A percentile compares a stretch with the other conserved stretches of the same genome.
These are phyloP conservation scores for Psilocybe sp. DNA, from an alignment of 768 basidiomycete genomes.

Conservation along the genomic window DNA sequence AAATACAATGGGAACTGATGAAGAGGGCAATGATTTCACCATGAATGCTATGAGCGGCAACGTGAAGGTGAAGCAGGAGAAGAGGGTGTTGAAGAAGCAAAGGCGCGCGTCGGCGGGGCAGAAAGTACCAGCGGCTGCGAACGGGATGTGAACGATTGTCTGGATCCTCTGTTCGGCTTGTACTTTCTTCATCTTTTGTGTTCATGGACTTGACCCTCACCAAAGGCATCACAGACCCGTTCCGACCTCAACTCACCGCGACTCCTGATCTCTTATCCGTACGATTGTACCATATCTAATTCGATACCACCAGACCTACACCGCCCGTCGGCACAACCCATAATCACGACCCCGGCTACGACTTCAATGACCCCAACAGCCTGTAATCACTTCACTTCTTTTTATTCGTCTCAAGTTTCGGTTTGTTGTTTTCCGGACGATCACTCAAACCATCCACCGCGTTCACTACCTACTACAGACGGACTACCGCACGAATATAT, in stretches of 20 bases:
- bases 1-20: constrained; percentile 7
- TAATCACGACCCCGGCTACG: no score
- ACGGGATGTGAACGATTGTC: not conserved
- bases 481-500: no score
- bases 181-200: not conserved
- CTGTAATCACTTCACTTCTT: no score
- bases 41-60: constrained; percentile 6
- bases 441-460: no score
- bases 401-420: no score
- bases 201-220: not conserved
- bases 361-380: no score
- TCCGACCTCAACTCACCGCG: not conserved
- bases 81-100: constrained; percentile 20
- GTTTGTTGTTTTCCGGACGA: no score
- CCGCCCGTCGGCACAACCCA: no score
- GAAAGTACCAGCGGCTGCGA: not conserved
- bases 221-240: not conserved
- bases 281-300: not conserved
- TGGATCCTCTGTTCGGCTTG: not conserved
- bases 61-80: constrained; percentile 13
- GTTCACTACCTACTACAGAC: no score
- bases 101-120: constrained; percentile 10
- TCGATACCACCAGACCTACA: not conserved
- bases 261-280: not conserved
- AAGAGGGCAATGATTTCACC: constrained; percentile 1